These are phyloP conservation scores for Apiospora sp. DNA, from an alignment of 2,329 filamentous ascomycete species.

Conservation along the genomic window DNA sequence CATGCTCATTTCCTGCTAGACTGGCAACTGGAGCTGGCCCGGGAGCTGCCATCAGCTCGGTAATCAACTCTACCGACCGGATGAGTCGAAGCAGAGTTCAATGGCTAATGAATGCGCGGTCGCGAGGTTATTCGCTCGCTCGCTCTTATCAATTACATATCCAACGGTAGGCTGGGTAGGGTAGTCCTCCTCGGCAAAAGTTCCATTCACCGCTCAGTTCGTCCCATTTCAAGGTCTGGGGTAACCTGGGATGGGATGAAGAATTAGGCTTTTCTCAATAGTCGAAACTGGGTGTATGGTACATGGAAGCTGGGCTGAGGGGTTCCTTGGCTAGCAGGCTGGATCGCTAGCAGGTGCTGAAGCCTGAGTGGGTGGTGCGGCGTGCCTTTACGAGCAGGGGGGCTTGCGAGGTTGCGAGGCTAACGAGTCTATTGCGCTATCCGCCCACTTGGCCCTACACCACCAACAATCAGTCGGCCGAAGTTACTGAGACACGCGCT, in stretches of 20 bases:
- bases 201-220: constrained; percentile 13
- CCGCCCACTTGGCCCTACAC: constrained; percentile 25
- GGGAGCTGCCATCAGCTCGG: neutral
- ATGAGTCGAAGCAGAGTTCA: constrained; percentile 14
- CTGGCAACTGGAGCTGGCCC: neutral
- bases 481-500: constrained; percentile 35
- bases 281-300: neutral
- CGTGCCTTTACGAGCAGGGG: constrained; percentile 10
- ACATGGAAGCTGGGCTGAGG: neutral
- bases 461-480: constrained; percentile 30
- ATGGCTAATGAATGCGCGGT: neutral
- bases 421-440: constrained; percentile 22
- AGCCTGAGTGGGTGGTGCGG: neutral
- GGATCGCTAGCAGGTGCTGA: neutral
- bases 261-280: constrained; percentile 1
- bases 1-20: neutral
- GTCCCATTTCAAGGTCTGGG: constrained; percentile 1
- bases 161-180: neutral
- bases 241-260: constrained; percentile 6
- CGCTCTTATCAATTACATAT: neutral
- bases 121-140: neutral
- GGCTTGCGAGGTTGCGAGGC: neutral
- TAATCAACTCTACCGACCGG: neutral
- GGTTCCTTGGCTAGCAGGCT: neutral
- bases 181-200: constrained; percentile 6